Base-by-base conservation (phyloP, 805 yeast genomes). In the Clavispora asparagi region DNA sequence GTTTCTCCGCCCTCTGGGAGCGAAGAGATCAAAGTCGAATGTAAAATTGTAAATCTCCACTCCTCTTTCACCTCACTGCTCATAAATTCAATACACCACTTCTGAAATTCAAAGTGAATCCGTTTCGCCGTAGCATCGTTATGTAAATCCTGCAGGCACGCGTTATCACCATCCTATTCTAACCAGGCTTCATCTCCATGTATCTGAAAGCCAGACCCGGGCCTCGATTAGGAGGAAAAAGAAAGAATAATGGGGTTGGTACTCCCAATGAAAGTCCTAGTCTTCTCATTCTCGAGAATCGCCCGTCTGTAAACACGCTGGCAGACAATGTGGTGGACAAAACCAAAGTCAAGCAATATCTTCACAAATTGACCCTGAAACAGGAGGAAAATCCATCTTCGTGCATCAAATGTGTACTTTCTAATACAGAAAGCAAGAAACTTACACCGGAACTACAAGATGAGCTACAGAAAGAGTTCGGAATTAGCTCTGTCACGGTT, bases 361-460 rank as follows among this genome's bases (percentile, higher is more conserved):
- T 64, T 40, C 51, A 50, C 43, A 57, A 55, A 39, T 43, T 62
- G 11, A 47, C 44, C 25, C n/a, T 41, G 5, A 45, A 42, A 19
- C 47, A 43, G 26, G 35, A 40, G 10, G 47, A 41, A 10, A 40
- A 39, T 42, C 23, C 40, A 16, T 28, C 50, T 3, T 44, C 53
- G n/a, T 53, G 54, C 30, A 38, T 60, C 40, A 61, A 53, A 39
- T 25, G 62, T 4, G 44, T 54, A 6, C 48, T 60, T 4, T 52
- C 60, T 7, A 46, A 50, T 16, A 56, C 67, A 0, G 74, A 68
- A 48, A 63, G 64, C 4, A 48, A 46, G 7, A 51, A 56, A 30
- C 57, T 68, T 38, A 31, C 31, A 7, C 19, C 23, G 7, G 61
- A 51, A 10, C 46, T 47, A 4, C 44, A 49, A 17, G 48, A 52